A percentile compares a stretch with the other conserved stretches of the same genome.
These are phyloP conservation scores for Rhamnella rubrinervis DNA, from an alignment of 331 rosid species.

Conservation along the genomic window DNA sequence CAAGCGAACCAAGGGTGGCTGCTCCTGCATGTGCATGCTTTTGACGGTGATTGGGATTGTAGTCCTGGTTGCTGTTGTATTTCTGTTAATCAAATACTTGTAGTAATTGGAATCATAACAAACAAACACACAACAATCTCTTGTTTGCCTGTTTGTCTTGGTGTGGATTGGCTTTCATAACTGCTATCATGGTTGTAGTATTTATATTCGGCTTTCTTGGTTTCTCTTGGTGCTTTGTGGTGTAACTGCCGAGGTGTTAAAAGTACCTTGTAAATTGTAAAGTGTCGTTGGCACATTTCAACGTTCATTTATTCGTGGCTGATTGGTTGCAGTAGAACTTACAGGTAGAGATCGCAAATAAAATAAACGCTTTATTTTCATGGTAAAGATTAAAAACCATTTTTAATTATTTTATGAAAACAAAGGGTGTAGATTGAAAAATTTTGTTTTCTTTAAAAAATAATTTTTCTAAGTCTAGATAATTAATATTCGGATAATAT, in stretches of 20 bases:
- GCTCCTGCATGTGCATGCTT: slow-evolving; percentile 93
- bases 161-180: slow-evolving; percentile 28
- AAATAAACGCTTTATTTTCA: too few species aligned
- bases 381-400: too few species aligned
- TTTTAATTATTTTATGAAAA: too few species aligned
- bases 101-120: slow-evolving; percentile 23
- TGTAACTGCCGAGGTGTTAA: slow-evolving; percentile 14
- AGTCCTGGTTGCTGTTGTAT: slow-evolving; percentile 60
- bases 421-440: too few species aligned
- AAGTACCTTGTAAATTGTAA: slow-evolving; percentile 12
- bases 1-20: slow-evolving; percentile 83
- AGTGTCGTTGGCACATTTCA: not conserved
- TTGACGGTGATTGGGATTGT: slow-evolving; percentile 73
- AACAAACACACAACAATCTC: slow-evolving; percentile 14
- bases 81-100: slow-evolving; percentile 71
- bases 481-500: too few species aligned
- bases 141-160: slow-evolving; percentile 14
- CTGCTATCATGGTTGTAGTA: slow-evolving; percentile 18
- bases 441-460: too few species aligned
- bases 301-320: not conserved
- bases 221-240: slow-evolving; percentile 19
- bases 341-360: too few species aligned
- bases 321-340: too few species aligned
- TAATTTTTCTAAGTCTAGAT: too few species aligned
- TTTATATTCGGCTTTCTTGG: slow-evolving; percentile 18